Base-by-base conservation (phyloP, 257 asterid genomes). In the Catharanthus roseus region DNA sequence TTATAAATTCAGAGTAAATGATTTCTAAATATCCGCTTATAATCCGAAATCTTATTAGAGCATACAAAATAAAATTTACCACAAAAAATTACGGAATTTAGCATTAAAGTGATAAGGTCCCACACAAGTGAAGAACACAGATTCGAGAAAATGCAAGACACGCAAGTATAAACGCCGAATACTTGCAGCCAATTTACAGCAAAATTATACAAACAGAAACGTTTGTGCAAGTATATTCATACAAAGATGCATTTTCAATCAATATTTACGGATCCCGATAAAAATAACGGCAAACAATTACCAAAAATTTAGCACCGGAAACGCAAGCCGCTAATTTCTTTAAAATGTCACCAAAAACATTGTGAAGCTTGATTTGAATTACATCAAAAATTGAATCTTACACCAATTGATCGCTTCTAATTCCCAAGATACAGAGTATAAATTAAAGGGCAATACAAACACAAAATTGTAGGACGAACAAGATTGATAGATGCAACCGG, bases 361-460 rank as follows among this genome's bases (percentile, higher is more conserved):
- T 21, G 26, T 4, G 24, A 45, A 72, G 28, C 10, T 33, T 8
- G 29, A 72, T 26, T 12, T 9, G 19, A 49, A n/a, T 2, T 21
- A 53, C 57, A 56, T 67, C 41, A 33, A 34, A 10, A 34, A 34
- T 21, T 62, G 67, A 67, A 67, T 67, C 67, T 67, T 23, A 24
- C 23, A 57, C 21, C 11, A 51, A 68, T 10, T 34, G 64, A 34
- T n/a, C 19, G 60, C 11, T 33, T 67, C 15, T 31, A 29, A 19
- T 15, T 3, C 42, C 2, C 42, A 3, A 38, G 9, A 49, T 18
- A 67, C 0, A 49, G 33, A 1, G 10, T 5, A 29, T 36, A 57
- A 71, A 60, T 60, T 28, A 70, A 63, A 70, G 63, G 65, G 45
- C 38, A 55, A 39, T 60, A 67, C 47, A n/a, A 23, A 69, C 10